Conservation (phyloP, 805 yeast species). For the Candida lessepsii region DNA sequence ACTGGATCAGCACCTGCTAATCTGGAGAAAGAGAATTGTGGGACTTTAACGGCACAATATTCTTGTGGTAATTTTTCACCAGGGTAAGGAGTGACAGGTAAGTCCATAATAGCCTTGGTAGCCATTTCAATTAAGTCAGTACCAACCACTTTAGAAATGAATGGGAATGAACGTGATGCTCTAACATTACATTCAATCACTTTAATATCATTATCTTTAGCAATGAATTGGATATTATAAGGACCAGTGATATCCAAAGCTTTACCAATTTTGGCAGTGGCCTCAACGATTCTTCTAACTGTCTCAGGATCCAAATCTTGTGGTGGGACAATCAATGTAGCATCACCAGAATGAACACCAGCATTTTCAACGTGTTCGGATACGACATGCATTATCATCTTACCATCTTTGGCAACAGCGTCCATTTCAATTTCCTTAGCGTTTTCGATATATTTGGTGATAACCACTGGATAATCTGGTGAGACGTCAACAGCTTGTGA, state of each 20-base stretch:
- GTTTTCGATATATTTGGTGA: slow-evolving; percentile 91
- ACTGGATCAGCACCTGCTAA: slow-evolving; percentile 99
- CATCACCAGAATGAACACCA: slow-evolving; percentile 99
- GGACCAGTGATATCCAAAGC: slow-evolving; percentile 98
- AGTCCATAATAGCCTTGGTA: slow-evolving; percentile 80
- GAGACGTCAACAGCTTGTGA: slow-evolving; percentile 96
- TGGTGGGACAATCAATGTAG: slow-evolving; percentile 93
- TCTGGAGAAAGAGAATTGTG: slow-evolving; percentile 97
- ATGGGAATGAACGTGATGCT: slow-evolving; percentile 99
- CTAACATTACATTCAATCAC: slow-evolving; percentile 98
- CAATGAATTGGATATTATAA: slow-evolving; percentile 94
- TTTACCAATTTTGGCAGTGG: slow-evolving; percentile 88
- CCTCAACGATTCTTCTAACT: slow-evolving; percentile 85
- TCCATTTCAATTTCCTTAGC: slow-evolving; percentile 97
- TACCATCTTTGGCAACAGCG: slow-evolving; percentile 90
- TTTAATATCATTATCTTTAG: slow-evolving; percentile 64
- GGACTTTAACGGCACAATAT: slow-evolving; percentile 83
- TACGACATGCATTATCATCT: slow-evolving; percentile 88
- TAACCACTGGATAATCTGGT: slow-evolving; percentile 96
- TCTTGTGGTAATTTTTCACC: slow-evolving; percentile 84
- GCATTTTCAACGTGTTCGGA: slow-evolving; percentile 98
- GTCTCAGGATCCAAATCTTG: slow-evolving; percentile 85
- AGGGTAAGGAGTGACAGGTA: slow-evolving; percentile 88
- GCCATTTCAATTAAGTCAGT: slow-evolving; percentile 93
- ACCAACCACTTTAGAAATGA: slow-evolving; percentile 95